Percentiles rank a stretch among this genome's conserved stretches.
Conservation (phyloP, 257 asterid species). For the Buddleja alternifolia region DNA sequence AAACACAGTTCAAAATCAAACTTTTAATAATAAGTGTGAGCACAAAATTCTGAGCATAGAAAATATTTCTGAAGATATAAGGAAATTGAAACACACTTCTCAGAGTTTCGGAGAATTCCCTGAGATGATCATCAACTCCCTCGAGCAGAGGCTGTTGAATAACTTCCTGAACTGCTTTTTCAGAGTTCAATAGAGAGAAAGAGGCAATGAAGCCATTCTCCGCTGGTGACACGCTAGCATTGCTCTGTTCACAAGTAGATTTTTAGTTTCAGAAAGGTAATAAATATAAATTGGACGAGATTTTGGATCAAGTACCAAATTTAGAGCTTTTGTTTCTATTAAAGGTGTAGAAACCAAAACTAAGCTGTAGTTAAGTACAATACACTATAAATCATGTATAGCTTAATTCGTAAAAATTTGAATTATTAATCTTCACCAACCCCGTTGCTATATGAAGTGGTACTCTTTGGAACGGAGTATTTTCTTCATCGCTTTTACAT, state of each 20-base stretch:
- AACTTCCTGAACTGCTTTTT: conserved; percentile 51
- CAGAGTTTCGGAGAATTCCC: conserved; percentile 70
- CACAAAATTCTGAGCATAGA: conserved; percentile 5
- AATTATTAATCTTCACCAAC: neutral
- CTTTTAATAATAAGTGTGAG: neutral
- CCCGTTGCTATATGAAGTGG: neutral
- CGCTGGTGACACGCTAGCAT: conserved; percentile 35
- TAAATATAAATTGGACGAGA: neutral
- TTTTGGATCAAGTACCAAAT: neutral
- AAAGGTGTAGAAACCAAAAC: neutral
- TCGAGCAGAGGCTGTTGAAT: conserved; percentile 56
- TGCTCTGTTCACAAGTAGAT: conserved; percentile 41
- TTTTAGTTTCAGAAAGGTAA: conserved; percentile 7
- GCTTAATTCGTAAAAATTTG: neutral
- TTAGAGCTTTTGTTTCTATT: neutral
- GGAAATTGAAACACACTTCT: conserved; percentile 45
- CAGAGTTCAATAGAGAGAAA: conserved; percentile 45
- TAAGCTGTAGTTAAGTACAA: neutral
- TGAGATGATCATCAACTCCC: conserved; percentile 64
- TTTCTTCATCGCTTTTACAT: neutral
- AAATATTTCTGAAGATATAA: neutral
- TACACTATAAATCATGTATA: neutral
- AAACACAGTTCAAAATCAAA: conserved; percentile 4
- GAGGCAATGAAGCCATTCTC: conserved; percentile 48
- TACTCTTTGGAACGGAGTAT: neutral